Evolutionary conservation across 1,284 basidiomycete species (phyloP).

Genomic region (Coniophora puteana): DNA sequence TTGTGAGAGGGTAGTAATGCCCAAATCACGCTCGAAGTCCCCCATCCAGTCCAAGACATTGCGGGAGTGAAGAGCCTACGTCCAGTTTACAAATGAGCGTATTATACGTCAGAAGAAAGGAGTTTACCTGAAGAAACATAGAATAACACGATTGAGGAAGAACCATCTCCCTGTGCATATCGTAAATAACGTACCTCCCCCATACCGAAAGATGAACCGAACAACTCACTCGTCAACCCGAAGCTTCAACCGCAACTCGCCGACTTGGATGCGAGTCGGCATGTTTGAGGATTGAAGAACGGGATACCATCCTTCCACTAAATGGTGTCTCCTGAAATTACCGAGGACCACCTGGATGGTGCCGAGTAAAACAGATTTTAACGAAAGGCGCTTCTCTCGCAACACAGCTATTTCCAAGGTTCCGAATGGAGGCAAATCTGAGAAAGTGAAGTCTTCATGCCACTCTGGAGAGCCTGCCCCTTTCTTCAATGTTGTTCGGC

Average conservation of each 20-base stretch:
- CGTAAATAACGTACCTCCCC: slow-evolving; percentile 13
- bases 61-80: slow-evolving; percentile 56
- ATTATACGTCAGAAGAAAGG: neutral
- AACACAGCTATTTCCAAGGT: slow-evolving; percentile 60
- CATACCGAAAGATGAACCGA: slow-evolving; percentile 3
- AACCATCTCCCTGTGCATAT: slow-evolving; percentile 60
- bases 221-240: slow-evolving; percentile 71
- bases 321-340: slow-evolving; percentile 70
- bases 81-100: slow-evolving; percentile 4
- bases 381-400: slow-evolving; percentile 61
- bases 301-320: slow-evolving; percentile 82
- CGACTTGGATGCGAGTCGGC: slow-evolving; percentile 55
- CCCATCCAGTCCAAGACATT: slow-evolving; percentile 73
- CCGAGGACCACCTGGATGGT: slow-evolving; percentile 59
- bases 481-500: slow-evolving; percentile 69
- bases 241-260: slow-evolving; percentile 70
- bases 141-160: slow-evolving; percentile 60
- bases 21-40: slow-evolving; percentile 64
- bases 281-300: slow-evolving; percentile 49
- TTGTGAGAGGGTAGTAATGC: slow-evolving; percentile 54
- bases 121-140: slow-evolving; percentile 48
- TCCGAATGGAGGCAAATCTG: slow-evolving; percentile 71
- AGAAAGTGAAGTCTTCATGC: slow-evolving; percentile 73
- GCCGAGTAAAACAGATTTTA: slow-evolving; percentile 56
- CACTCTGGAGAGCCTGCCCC: slow-evolving; percentile 65